Conservation (phyloP, 495 filamentous ascomycete genomes). For the Penicillium bovifimosum region DNA sequence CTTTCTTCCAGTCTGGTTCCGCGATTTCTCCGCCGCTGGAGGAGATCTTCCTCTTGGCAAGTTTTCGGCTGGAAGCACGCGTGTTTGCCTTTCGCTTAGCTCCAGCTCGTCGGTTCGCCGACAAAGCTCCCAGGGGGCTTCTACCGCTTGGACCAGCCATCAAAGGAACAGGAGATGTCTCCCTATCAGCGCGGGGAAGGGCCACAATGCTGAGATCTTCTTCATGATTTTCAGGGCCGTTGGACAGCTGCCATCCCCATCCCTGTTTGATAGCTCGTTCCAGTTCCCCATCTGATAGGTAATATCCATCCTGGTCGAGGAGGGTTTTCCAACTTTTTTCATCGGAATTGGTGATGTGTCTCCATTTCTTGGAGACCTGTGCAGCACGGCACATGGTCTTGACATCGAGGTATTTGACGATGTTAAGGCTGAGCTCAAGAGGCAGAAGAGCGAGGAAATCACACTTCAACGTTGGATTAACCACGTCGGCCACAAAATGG, state of each 20-base stretch:
- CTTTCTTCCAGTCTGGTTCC: conserved; percentile 41
- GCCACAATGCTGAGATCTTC: conserved; percentile 61
- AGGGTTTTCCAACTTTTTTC: conserved; percentile 95
- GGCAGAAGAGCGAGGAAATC: conserved; percentile 84
- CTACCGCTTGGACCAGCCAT: conserved; percentile 26
- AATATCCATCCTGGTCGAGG: conserved; percentile 77
- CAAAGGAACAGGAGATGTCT: conserved; percentile 30
- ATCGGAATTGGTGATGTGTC: conserved; percentile 80
- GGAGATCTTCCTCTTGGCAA: conserved; percentile 51
- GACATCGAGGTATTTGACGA: conserved; percentile 80
- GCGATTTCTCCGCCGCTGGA: conserved; percentile 36
- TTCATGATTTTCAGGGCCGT: conserved; percentile 68
- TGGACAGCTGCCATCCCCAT: conserved; percentile 98
- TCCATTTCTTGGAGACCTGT: conserved; percentile 92
- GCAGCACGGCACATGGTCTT: conserved; percentile 86
- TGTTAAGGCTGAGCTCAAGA: conserved; percentile 77
- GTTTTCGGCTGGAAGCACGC: conserved; percentile 40
- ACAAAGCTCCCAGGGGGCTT: conserved; percentile 15
- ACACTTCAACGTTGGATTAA: conserved; percentile 94
- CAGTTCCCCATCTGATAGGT: conserved; percentile 74
- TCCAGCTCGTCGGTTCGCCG: conserved; percentile 39
- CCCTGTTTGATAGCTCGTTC: conserved; percentile 82
- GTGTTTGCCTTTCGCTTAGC: conserved; percentile 52
- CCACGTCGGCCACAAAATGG: conserved; percentile 83
- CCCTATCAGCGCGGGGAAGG: conserved; percentile 43